Percentiles rank a stretch among this genome's conserved stretches.
These are phyloP conservation scores for Aspergillus ostianus DNA, from an alignment of 495 filamentous ascomycete genomes.

Conservation along the genomic window DNA sequence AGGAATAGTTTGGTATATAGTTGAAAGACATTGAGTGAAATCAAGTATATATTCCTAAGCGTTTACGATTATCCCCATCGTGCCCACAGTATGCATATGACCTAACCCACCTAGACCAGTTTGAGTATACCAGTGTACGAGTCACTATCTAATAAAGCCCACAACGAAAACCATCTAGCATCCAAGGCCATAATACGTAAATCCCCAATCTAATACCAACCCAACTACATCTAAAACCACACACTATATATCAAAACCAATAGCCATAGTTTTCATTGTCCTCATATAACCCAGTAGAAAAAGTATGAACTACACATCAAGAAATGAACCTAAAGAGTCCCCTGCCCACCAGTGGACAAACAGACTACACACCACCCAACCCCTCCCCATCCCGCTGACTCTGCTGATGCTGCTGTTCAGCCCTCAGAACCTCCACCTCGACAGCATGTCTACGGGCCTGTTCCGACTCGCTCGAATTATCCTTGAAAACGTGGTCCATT, in stretches of 20 bases:
- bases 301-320: background rate
- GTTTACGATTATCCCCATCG: too few species aligned
- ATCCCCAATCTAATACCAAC: too few species aligned
- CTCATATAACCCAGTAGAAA: background rate
- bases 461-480: constrained; percentile 42
- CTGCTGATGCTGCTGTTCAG: constrained; percentile 1
- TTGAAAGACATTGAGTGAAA: too few species aligned
- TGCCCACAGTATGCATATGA: too few species aligned
- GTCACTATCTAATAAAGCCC: too few species aligned
- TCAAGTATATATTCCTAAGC: too few species aligned
- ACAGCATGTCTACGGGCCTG: constrained; percentile 36
- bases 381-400: background rate
- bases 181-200: too few species aligned
- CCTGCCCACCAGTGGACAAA: background rate
- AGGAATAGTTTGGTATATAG: constrained; percentile 15
- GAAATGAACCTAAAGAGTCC: background rate
- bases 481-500: constrained; percentile 54
- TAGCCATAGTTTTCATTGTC: background rate
- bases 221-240: too few species aligned
- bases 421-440: constrained; percentile 33
- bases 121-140: too few species aligned
- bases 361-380: background rate
- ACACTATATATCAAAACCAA: too few species aligned
- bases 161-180: too few species aligned
- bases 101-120: too few species aligned